phyloP scores from a whole-genome alignment of 306 rosid genomes.

The Casuarina cunninghamiana region DNA sequence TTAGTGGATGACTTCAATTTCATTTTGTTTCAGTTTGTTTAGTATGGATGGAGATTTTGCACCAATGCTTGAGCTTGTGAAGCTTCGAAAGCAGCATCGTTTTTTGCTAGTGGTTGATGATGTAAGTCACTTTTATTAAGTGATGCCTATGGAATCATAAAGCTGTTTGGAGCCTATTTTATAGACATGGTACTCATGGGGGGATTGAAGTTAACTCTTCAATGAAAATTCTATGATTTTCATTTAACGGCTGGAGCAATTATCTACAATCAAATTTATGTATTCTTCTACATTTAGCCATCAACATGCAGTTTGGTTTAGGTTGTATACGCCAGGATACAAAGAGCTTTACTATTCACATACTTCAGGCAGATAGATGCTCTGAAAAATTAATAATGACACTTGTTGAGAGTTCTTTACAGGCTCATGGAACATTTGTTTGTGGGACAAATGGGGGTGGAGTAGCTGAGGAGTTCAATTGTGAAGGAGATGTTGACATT shows the following conservation, averaged over 20 bases:
- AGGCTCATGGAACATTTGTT: conserved; percentile 97
- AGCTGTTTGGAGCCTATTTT: conserved; percentile 14
- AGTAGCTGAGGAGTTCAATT: conserved; percentile 82
- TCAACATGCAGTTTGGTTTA: neutral
- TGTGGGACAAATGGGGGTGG: conserved; percentile 95
- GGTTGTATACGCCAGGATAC: neutral
- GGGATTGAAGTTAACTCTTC: neutral
- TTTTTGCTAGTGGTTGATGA: conserved; percentile 90
- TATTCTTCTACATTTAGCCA: neutral
- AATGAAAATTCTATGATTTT: neutral
- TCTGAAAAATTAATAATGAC: conserved; percentile 18
- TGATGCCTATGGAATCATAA: conserved; percentile 21
- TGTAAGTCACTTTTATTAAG: conserved; percentile 50
- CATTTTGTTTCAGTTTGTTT: conserved; percentile 68
- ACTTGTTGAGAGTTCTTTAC: conserved; percentile 3
- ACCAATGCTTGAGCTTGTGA: conserved; percentile 75
- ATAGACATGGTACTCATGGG: neutral
- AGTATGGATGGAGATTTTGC: conserved; percentile 99
- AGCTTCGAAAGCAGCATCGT: conserved; percentile 68
- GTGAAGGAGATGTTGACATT: conserved; percentile 84
- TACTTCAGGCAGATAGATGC: conserved; percentile 6
- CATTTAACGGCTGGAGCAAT: neutral
- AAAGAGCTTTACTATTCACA: conserved; percentile 2
- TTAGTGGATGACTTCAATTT: conserved; percentile 1
- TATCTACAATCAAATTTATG: neutral